A percentile compares a stretch with the other conserved stretches of the same genome.
Conservation (phyloP, 495 filamentous ascomycete genomes). For the Penicillium chermesinum region DNA sequence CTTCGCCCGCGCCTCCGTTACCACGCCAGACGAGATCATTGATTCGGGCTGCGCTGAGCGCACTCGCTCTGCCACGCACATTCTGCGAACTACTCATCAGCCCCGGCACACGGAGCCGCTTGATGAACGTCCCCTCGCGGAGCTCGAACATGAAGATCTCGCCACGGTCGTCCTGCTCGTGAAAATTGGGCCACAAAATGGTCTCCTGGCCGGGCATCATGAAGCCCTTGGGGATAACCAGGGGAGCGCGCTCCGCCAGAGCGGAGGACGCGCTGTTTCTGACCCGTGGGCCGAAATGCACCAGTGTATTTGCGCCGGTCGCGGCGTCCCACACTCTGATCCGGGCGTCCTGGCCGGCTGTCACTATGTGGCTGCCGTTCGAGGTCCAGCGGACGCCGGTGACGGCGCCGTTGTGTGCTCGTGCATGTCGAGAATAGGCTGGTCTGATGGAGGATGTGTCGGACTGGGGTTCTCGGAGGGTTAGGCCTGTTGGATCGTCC, state of each 20-base stretch:
- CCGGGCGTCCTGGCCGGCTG: conserved; percentile 71
- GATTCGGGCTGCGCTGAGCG: conserved; percentile 51
- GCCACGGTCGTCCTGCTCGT: conserved; percentile 49
- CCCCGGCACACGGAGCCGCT: conserved; percentile 60
- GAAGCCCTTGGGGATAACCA: conserved; percentile 52
- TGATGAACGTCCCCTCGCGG: conserved; percentile 66
- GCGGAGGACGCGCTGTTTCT: conserved; percentile 54
- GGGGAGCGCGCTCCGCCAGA: conserved; percentile 56
- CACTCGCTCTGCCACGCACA: conserved; percentile 25
- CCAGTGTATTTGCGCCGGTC: conserved; percentile 76
- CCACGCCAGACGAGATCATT: conserved; percentile 69
- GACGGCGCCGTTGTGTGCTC: conserved; percentile 70
- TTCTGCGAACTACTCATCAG: conserved; percentile 37
- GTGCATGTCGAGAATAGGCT: conserved; percentile 43
- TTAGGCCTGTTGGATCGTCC: conserved; percentile 66
- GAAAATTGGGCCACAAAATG: conserved; percentile 72
- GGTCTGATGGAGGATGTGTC: conserved; percentile 33
- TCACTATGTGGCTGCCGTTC: conserved; percentile 67
- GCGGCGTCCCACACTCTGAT: conserved; percentile 80
- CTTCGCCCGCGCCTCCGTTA: conserved; percentile 41
- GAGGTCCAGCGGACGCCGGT: conserved; percentile 83
- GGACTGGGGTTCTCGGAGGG: conserved; percentile 21
- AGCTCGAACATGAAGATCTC: conserved; percentile 71
- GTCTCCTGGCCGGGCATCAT: conserved; percentile 51
- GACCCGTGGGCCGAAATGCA: conserved; percentile 74